These are phyloP conservation scores for Ceratocystis variospora DNA, from an alignment of 2,329 filamentous ascomycete species.

Conservation along the genomic window DNA sequence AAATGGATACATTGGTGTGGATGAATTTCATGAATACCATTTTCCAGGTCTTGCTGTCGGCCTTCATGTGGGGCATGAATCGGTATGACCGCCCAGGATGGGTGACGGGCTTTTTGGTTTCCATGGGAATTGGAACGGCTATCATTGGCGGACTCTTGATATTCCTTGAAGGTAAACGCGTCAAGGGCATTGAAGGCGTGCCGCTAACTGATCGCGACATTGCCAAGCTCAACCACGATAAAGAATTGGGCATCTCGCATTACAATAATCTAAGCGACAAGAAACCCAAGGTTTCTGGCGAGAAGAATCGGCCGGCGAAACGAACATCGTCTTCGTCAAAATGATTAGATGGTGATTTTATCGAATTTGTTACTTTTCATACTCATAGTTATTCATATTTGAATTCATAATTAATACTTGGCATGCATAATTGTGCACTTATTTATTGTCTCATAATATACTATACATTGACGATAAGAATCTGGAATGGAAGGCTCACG, in stretches of 20 bases:
- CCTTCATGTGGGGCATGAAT: constrained; percentile 73
- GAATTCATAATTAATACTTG: too few relatives aligned
- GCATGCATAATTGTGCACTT: too few relatives aligned
- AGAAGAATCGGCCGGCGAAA: constrained; percentile 22
- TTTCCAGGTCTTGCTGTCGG: constrained; percentile 57
- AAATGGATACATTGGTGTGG: constrained; percentile 68
- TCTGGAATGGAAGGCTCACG: too few relatives aligned
- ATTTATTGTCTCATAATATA: background rate
- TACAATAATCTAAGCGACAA: constrained; percentile 44
- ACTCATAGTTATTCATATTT: background rate
- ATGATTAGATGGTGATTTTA: background rate
- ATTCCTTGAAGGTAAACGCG: constrained; percentile 55
- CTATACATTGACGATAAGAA: background rate
- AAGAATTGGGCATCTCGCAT: constrained; percentile 42
- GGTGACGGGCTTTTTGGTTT: constrained; percentile 68
- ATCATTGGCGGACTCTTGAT: constrained; percentile 53
- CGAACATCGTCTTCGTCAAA: background rate
- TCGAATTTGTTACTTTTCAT: constrained; percentile 5
- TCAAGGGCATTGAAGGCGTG: constrained; percentile 60
- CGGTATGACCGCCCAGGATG: constrained; percentile 61
- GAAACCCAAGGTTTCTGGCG: constrained; percentile 33
- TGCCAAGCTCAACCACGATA: constrained; percentile 37
- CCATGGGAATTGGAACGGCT: constrained; percentile 53
- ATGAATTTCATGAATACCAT: constrained; percentile 67
- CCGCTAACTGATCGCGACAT: constrained; percentile 44